phyloP scores from a whole-genome alignment of 371 early-diverging fungal species.

The Mortierella polycephala region DNA sequence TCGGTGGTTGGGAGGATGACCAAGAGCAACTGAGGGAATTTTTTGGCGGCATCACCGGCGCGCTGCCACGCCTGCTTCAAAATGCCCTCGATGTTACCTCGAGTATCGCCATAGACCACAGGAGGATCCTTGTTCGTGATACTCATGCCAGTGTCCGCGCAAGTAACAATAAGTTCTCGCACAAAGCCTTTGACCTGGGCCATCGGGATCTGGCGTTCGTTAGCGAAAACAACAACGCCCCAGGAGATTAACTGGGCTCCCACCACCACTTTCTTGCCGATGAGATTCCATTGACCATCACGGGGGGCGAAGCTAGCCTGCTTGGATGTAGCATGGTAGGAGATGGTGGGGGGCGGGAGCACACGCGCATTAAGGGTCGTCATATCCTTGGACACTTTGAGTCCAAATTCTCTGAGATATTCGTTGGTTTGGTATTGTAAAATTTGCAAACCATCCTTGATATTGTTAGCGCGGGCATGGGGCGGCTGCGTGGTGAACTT shows the following conservation, averaged over 20 bases:
- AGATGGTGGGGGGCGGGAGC: conserved; percentile 79
- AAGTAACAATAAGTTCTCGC: conserved; percentile 60
- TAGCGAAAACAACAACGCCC: conserved; percentile 78
- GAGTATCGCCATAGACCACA: conserved; percentile 75
- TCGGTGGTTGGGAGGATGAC: conserved; percentile 90
- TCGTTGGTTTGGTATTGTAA: conserved; percentile 65
- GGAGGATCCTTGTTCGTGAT: conserved; percentile 71
- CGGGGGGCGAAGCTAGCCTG: conserved; percentile 73
- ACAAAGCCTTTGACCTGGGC: conserved; percentile 63
- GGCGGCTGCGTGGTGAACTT: conserved; percentile 87
- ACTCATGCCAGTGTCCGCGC: conserved; percentile 70
- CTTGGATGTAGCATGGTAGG: conserved; percentile 71
- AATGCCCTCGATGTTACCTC: conserved; percentile 71
- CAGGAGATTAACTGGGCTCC: conserved; percentile 83
- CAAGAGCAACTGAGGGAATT: conserved; percentile 78
- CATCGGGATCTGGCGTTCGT: conserved; percentile 37
- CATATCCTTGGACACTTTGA: conserved; percentile 70
- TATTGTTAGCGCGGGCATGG: conserved; percentile 68
- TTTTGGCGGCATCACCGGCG: conserved; percentile 74
- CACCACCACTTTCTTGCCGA: conserved; percentile 81
- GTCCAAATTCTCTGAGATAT: conserved; percentile 69
- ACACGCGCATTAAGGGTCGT: conserved; percentile 68
- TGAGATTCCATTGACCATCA: conserved; percentile 92
- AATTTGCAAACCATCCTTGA: conserved; percentile 59
- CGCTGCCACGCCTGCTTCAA: conserved; percentile 76